Percentiles rank a stretch among this genome's conserved stretches.
Evolutionary conservation across 192 early-diverging fungal species (phyloP).

Genomic region (Coemansia sp.): DNA sequence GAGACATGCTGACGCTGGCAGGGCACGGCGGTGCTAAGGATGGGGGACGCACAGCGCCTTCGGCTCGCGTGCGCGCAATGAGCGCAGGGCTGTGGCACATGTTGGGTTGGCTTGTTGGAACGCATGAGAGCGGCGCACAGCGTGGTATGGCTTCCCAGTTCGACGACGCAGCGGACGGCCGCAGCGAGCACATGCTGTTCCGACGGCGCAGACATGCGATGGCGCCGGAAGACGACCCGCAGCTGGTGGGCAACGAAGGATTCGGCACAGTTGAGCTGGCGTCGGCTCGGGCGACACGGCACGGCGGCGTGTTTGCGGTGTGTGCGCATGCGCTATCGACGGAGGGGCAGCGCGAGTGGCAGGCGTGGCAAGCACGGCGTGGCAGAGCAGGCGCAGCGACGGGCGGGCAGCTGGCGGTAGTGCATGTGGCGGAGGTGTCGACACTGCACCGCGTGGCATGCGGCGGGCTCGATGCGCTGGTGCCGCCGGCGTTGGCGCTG

Average conservation of each 20-base stretch:
- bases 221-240: slow-evolving; percentile 37
- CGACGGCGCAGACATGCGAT: slow-evolving; percentile 22
- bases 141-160: neutral
- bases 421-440: slow-evolving; percentile 52
- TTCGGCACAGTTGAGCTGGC: slow-evolving; percentile 46
- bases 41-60: neutral
- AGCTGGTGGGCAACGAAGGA: slow-evolving; percentile 51
- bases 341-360: slow-evolving; percentile 28
- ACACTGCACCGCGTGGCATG: slow-evolving; percentile 48
- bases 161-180: neutral
- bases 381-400: neutral
- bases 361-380: slow-evolving; percentile 29
- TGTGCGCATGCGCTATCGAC: slow-evolving; percentile 47
- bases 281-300: slow-evolving; percentile 12
- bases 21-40: neutral
- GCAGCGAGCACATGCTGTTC: neutral
- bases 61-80: slow-evolving; percentile 20
- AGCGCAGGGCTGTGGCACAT: slow-evolving; percentile 45
- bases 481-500: slow-evolving; percentile 49
- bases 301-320: slow-evolving; percentile 41
- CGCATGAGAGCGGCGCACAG: slow-evolving; percentile 7
- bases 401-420: slow-evolving; percentile 29
- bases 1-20: slow-evolving; percentile 30
- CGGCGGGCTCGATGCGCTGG: slow-evolving; percentile 26
- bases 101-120: slow-evolving; percentile 52